Conservation (phyloP, 306 rosid genomes). For the Trifolium fragiferum region DNA sequence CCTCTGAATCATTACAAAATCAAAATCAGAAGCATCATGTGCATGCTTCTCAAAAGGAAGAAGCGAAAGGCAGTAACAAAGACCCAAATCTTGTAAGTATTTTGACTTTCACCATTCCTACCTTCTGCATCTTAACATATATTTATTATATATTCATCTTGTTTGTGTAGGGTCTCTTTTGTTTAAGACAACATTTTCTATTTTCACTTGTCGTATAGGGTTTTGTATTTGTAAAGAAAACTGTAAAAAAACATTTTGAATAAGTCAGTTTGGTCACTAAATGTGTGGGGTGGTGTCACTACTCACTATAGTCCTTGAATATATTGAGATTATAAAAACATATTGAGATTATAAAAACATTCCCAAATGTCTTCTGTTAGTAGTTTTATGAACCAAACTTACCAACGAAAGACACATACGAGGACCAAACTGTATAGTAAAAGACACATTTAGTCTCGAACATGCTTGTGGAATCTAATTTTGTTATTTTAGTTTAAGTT, state of each 20-base stretch:
- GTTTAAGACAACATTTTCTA: neutral
- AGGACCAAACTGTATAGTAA: no score
- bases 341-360: no score
- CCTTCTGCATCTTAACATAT: neutral
- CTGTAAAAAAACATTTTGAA: no score
- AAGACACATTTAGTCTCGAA: no score
- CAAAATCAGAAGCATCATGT: constrained; percentile 74
- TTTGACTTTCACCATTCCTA: constrained; percentile 21
- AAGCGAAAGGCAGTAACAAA: constrained; percentile 64
- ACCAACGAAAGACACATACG: no score
- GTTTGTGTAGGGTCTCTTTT: neutral
- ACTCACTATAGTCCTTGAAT: no score
- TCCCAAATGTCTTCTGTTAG: no score
- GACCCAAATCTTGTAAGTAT: constrained; percentile 79
- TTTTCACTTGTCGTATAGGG: neutral
- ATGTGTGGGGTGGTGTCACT: no score
- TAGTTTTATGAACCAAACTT: no score
- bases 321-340: no score
- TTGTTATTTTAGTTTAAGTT: constrained; percentile 28
- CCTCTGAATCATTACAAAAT: constrained; percentile 68
- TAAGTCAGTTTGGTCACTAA: no score
- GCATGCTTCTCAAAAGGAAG: constrained; percentile 73
- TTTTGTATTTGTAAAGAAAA: neutral
- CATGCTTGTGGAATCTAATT: neutral
- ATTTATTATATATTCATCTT: neutral